These are phyloP conservation scores for Heliosperma pusillum DNA, from an alignment of 148 eudicot species.

Conservation along the genomic window DNA sequence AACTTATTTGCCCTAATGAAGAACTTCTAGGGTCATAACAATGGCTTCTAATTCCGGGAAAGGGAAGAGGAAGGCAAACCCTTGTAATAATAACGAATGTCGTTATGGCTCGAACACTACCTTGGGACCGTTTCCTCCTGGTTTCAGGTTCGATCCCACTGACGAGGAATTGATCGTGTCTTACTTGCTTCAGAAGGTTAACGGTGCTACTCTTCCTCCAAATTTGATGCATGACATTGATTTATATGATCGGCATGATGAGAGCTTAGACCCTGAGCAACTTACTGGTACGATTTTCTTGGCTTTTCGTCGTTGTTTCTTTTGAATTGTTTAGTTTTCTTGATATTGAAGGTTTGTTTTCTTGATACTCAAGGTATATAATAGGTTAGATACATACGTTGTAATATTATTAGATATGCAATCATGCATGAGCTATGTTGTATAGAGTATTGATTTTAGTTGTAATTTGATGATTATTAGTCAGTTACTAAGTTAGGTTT, in stretches of 20 bases:
- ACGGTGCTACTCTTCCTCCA: background rate
- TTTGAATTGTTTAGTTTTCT: too few relatives aligned
- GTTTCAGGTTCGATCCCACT: conserved; percentile 5
- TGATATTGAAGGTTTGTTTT: too few relatives aligned
- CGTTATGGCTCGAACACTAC: background rate
- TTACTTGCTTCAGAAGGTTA: background rate
- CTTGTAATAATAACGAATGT: too few relatives aligned
- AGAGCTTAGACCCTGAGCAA: background rate
- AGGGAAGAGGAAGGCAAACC: background rate
- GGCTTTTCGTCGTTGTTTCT: background rate
- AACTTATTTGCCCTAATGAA: background rate
- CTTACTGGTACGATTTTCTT: background rate
- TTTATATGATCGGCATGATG: background rate
- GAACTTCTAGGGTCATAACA: background rate
- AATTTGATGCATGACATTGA: conserved; percentile 6
- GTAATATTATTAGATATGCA: too few relatives aligned
- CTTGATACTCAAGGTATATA: too few relatives aligned
- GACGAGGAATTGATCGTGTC: background rate
- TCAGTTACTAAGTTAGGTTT: too few relatives aligned
- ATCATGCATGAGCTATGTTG: too few relatives aligned
- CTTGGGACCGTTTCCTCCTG: background rate
- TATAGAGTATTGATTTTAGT: too few relatives aligned
- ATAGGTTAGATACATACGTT: too few relatives aligned
- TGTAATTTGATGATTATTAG: too few relatives aligned
- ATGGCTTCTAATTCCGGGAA: background rate